phyloP scores from a whole-genome alignment of 345 rosid species.

The Syzygium aromaticum region DNA sequence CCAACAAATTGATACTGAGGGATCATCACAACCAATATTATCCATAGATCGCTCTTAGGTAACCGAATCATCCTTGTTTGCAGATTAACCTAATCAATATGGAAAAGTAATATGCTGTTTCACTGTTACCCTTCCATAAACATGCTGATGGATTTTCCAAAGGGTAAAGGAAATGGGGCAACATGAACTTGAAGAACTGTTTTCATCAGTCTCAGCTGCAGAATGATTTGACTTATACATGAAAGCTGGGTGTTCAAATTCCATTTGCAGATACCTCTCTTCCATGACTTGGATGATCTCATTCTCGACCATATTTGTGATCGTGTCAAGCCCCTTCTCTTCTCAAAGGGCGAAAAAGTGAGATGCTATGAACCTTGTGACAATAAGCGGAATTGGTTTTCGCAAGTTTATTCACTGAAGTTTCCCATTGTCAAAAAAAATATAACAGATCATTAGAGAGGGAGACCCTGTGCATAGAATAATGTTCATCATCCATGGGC shows the following conservation, averaged over 20 bases:
- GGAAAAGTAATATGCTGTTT: background rate
- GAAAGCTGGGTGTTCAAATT: background rate
- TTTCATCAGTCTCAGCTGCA: background rate
- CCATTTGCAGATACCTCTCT: slow-evolving; percentile 39
- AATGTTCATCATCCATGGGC: slow-evolving; percentile 40
- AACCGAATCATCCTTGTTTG: background rate
- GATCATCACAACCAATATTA: background rate
- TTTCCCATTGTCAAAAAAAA: background rate
- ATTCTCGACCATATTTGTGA: slow-evolving; percentile 57
- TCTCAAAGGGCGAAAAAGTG: slow-evolving; percentile 53
- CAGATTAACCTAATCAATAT: background rate
- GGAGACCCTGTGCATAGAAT: slow-evolving; percentile 56
- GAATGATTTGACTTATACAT: background rate
- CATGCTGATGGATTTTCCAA: background rate
- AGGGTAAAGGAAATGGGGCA: background rate
- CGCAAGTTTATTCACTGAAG: background rate
- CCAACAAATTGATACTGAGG: background rate
- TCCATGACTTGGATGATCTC: slow-evolving; percentile 48
- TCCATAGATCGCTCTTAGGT: background rate
- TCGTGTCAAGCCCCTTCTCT: slow-evolving; percentile 41
- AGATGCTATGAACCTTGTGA: slow-evolving; percentile 34
- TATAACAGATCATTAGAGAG: slow-evolving; percentile 45
- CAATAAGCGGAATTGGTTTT: background rate
- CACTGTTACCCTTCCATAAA: background rate
- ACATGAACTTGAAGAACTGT: background rate